Evolutionary conservation across 164 flowering plant genomes (phyloP).

Genomic region (Chloranthus sessilifolius): DNA sequence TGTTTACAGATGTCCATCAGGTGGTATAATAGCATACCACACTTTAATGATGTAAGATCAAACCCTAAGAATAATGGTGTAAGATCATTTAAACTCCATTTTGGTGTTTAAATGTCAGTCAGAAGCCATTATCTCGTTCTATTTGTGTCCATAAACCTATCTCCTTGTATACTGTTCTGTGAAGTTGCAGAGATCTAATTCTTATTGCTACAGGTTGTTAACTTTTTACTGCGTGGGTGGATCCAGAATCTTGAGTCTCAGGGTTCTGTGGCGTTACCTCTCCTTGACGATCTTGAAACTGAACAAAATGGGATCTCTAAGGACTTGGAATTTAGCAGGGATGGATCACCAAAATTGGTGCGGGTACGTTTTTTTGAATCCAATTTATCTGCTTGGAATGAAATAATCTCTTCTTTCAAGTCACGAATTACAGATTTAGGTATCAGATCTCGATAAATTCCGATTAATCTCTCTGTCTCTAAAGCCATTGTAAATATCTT

Average conservation of each 20-base stretch:
- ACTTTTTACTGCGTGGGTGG: conserved; percentile 90
- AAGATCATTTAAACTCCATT: no score
- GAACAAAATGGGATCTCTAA: conserved; percentile 23
- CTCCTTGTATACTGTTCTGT: not conserved
- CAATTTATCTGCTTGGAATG: conserved; percentile 40
- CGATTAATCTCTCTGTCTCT: no score
- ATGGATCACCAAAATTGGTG: conserved; percentile 57
- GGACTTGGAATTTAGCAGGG: conserved; percentile 65
- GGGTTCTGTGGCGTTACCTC: conserved; percentile 52
- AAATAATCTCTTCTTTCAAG: conserved; percentile 38
- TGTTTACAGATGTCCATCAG: not conserved
- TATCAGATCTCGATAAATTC: conserved; percentile 13
- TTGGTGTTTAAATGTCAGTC: no score
- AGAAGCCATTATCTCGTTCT: no score
- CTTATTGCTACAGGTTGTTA: conserved; percentile 56
- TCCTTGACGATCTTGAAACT: conserved; percentile 46
- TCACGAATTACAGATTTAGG: conserved; percentile 25
- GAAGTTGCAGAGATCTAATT: not conserved
- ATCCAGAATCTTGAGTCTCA: conserved; percentile 64
- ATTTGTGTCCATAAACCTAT: not conserved
- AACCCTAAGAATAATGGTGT: not conserved
- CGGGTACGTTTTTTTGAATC: conserved; percentile 53
- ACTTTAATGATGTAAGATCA: not conserved
- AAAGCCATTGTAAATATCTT: no score
- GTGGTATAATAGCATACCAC: not conserved